phyloP scores from a whole-genome alignment of 129 eudicot genomes.

The Chrysanthemum makinoi region DNA sequence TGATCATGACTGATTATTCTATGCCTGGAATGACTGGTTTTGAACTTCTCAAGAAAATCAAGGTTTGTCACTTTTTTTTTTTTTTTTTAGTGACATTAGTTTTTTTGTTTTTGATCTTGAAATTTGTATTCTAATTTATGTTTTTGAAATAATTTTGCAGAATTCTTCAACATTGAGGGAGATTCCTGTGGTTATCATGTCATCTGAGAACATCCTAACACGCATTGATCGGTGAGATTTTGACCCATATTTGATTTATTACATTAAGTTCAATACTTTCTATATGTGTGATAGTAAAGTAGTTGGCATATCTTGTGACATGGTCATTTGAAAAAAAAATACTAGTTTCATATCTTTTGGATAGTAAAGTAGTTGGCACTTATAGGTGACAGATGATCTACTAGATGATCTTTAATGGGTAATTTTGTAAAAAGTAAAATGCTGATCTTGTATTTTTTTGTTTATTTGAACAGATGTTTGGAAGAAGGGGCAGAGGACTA shows the following conservation, averaged over 20 bases:
- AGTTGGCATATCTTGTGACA: no score
- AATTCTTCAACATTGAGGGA: constrained; percentile 60
- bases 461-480: constrained; percentile 50
- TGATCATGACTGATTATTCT: constrained; percentile 89
- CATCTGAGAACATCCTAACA: constrained; percentile 76
- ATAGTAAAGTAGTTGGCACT: no score
- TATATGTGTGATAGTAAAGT: no score
- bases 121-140: not conserved
- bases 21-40: constrained; percentile 99
- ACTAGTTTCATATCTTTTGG: not conserved
- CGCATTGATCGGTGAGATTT: constrained; percentile 74
- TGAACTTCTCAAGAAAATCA: constrained; percentile 84
- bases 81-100: not conserved
- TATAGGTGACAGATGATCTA: no score
- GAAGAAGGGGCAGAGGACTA: constrained; percentile 94
- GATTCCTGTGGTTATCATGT: constrained; percentile 95
- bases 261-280: not conserved
- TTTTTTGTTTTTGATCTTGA: not conserved
- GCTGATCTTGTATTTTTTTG: not conserved
- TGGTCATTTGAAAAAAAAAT: not conserved
- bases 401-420: no score
- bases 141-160: constrained; percentile 36
- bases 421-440: not conserved
- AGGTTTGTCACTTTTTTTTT: constrained; percentile 47
- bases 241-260: not conserved